Evolutionary conservation across 306 rosid genomes (phyloP), one percentile per base, ranked within the genome.

Genomic region (Macrotyloma uniflorum): DNA sequence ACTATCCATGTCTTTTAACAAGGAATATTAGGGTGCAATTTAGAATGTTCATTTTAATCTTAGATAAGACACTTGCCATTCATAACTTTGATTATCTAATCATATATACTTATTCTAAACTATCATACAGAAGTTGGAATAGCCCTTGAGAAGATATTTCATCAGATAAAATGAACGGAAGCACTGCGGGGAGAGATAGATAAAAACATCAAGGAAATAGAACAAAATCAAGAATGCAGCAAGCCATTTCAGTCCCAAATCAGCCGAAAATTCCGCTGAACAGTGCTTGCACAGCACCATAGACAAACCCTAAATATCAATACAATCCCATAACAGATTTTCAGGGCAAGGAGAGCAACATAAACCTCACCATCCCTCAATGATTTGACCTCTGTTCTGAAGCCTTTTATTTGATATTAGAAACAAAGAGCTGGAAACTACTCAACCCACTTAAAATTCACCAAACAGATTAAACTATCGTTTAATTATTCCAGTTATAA

Each of bases 361-460:
- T 30, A 68, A 42, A 45, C 62, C 13, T 54, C 76, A 19, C 42
- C 40, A 33, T 20, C 46, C 54, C 33, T n/a, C 9, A 23, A 59
- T 62, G 59, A 4, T 61, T 46, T 33, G 64, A 30, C 61, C 70
- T 43, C 43, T 12, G 32, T 63, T 64, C 53, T 12, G 42, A 67
- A 64, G 49, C 53, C 26, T 8, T 22, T 9, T 6, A 64, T 20
- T 35, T 9, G 13, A 64, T 68, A 46, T 46, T 68, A 26, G 50
- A 79, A 70, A 70, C 42, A 33, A 46, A 70, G 51, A 32, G 32
- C 35, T 70, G 23, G 46, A 79, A 42, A 49, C 43, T 58, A 58
- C 64, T 69, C 16, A 15, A 12, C 43, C 32, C 5, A 47, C 43
- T 54, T n/a, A 50, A 70, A 65, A 28, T 67, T 51, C 68, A 26